phyloP scores from a whole-genome alignment of 768 basidiomycete species.

The Naganishia kalamii region DNA sequence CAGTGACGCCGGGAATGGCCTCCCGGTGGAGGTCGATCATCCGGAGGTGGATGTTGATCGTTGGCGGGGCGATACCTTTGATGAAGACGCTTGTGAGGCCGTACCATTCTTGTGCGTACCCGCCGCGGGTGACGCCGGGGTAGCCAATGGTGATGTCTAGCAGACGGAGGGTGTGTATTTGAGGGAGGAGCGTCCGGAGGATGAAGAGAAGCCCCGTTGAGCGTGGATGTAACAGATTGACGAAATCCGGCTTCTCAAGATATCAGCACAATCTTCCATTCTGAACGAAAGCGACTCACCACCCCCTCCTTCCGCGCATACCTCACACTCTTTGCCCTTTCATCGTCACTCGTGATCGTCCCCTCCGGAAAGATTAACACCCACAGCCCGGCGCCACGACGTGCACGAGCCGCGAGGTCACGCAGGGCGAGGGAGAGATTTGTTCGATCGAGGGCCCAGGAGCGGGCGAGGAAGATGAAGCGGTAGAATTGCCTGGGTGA shows the following conservation, averaged over 20 bases:
- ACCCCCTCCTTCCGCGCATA: conserved; percentile 84
- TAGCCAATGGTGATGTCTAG: conserved; percentile 91
- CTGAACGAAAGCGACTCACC: conserved; percentile 53
- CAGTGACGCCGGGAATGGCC: conserved; percentile 48
- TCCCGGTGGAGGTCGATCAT: conserved; percentile 56
- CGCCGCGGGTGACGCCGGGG: conserved; percentile 73
- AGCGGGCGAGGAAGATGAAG: conserved; percentile 87
- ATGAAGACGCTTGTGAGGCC: conserved; percentile 83
- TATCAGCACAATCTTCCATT: neutral
- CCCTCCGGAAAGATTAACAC: conserved; percentile 93
- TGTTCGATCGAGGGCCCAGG: conserved; percentile 76
- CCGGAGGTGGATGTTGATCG: conserved; percentile 79
- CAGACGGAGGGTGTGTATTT: conserved; percentile 67
- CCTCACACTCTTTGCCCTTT: conserved; percentile 73
- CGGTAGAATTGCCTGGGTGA: conserved; percentile 75
- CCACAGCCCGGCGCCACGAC: conserved; percentile 52
- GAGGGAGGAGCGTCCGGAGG: conserved; percentile 69
- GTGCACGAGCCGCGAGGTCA: conserved; percentile 54
- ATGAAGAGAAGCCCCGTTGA: conserved; percentile 85
- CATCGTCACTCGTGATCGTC: conserved; percentile 80
- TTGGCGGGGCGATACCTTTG: conserved; percentile 70
- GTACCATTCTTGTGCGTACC: conserved; percentile 78
- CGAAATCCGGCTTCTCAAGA: conserved; percentile 82
- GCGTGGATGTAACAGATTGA: conserved; percentile 76
- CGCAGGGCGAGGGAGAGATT: conserved; percentile 63